Percentiles rank a stretch among this genome's conserved stretches.
phyloP scores from a whole-genome alignment of 2,329 filamentous ascomycete species.

The Beauveria scarabaeidicola region DNA sequence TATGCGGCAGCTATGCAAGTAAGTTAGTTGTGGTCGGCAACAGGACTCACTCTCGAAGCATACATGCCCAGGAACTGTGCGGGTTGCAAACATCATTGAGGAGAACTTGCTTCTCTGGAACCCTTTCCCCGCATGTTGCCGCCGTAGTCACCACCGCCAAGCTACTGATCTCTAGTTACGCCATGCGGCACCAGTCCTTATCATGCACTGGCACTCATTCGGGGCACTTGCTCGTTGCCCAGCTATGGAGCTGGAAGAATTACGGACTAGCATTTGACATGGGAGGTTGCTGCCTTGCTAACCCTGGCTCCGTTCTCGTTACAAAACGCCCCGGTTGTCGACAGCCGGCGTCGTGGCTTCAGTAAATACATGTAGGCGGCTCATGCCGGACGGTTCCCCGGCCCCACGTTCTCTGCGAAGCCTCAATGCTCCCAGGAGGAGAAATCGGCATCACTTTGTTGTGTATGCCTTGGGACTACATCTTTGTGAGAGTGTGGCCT shows the following conservation, averaged over 20 bases:
- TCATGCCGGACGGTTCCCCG: not conserved
- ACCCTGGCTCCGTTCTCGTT: not conserved
- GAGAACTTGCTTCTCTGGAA: too few species aligned
- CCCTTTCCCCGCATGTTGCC: too few species aligned
- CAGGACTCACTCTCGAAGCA: too few species aligned
- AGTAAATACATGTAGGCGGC: not conserved
- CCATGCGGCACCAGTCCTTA: not conserved
- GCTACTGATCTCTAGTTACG: not conserved
- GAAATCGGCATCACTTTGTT: not conserved
- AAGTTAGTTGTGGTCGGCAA: too few species aligned
- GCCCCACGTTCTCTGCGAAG: not conserved
- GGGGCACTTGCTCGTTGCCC: not conserved
- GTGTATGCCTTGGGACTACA: constrained; percentile 22
- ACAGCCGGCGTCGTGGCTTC: not conserved
- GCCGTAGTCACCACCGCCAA: not conserved
- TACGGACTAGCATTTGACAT: not conserved
- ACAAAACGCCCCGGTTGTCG: not conserved
- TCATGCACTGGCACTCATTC: not conserved
- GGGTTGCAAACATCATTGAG: too few species aligned
- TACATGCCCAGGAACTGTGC: too few species aligned
- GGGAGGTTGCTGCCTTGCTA: not conserved
- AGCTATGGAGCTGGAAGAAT: too few species aligned
- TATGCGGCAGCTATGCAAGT: too few species aligned
- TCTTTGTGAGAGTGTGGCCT: constrained; percentile 31
- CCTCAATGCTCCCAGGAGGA: not conserved